phyloP scores from a whole-genome alignment of 2,329 filamentous ascomycete species.

The Periconia digitata region DNA sequence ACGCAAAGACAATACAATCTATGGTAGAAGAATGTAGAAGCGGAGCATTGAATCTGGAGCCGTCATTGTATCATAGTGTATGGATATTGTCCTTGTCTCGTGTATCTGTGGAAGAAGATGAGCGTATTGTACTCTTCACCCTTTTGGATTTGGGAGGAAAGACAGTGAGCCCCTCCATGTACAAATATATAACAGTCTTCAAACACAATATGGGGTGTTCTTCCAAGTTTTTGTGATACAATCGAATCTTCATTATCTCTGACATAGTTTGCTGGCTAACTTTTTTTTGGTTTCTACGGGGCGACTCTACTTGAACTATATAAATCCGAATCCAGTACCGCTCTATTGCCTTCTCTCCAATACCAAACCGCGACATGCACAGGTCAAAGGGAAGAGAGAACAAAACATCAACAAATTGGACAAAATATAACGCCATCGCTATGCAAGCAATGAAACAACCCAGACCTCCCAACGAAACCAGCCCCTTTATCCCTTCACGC shows the following conservation, averaged over 20 bases:
- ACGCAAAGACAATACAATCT: constrained; percentile 87
- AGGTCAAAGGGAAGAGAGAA: background rate
- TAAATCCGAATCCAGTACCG: too few species aligned
- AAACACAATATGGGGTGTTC: too few species aligned
- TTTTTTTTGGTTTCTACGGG: background rate
- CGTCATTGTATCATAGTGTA: constrained; percentile 10
- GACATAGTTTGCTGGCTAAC: too few species aligned
- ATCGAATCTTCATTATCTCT: too few species aligned
- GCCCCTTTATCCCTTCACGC: constrained; percentile 5
- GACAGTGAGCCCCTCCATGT: background rate
- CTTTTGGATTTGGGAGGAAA: background rate
- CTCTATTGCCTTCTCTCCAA: too few species aligned
- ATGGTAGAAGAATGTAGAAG: constrained; percentile 62
- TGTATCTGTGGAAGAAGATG: background rate
- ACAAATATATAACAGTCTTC: background rate
- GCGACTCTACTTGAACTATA: background rate
- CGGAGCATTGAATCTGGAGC: background rate
- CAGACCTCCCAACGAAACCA: too few species aligned
- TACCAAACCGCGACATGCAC: too few species aligned
- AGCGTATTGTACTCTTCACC: too few species aligned
- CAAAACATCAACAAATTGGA: too few species aligned
- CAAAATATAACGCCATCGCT: constrained; percentile 36
- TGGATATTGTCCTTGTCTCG: too few species aligned
- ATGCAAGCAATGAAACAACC: constrained; percentile 34
- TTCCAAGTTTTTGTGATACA: too few species aligned